Evolutionary conservation across 352 stramenopile species (phyloP), one percentile per base, ranked within the genome.

Genomic region (Pythium volutum): DNA sequence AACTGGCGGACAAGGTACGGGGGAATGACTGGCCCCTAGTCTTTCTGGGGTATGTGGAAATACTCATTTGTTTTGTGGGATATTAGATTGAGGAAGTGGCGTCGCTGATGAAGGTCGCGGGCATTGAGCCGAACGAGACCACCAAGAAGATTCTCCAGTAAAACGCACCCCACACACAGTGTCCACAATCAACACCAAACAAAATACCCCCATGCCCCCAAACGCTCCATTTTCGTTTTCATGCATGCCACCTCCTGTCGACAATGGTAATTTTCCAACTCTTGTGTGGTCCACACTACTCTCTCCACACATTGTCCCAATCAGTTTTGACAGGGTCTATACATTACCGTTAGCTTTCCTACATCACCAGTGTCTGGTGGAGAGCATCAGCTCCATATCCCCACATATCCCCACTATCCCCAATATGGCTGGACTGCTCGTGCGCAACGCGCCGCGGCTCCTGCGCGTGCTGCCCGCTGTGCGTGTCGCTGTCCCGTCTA

Each of bases 61-160:
- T 47, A n/a, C 29, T 55, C 4, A 34, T 31, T 60, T 55, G 10
- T 20, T 53, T 43, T 38, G 7, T 53, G 25, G 14, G 27, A 27
- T 26, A 8, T 22, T 54, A 71, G 80, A 89, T 92, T 55, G 77
- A 84, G n/a, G 77, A 89, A 43, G 82, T 92, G 34, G 82, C 75
- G 55, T 71, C 71, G 36, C 75, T 90, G 53, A 92, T 92, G 82
- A 87, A 92, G 74, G 77, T 71, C 33, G 82, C 82, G 1, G 80
- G 82, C 31, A 79, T 92, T 41, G 79, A 87, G 55, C 82, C 82
- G 36, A 92, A 92, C 71, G 82, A 90, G 58, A 92, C 82, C 41
- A 92, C 82, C 60, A 89, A 88, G 69, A 86, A 88, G 77, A 89
- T 90, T 60, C 61, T 92, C 61, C 77, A 88, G 74, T 87, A 89